Base-by-base conservation (phyloP, 23 red algal species). In the Gracilaria vermiculophylla region DNA sequence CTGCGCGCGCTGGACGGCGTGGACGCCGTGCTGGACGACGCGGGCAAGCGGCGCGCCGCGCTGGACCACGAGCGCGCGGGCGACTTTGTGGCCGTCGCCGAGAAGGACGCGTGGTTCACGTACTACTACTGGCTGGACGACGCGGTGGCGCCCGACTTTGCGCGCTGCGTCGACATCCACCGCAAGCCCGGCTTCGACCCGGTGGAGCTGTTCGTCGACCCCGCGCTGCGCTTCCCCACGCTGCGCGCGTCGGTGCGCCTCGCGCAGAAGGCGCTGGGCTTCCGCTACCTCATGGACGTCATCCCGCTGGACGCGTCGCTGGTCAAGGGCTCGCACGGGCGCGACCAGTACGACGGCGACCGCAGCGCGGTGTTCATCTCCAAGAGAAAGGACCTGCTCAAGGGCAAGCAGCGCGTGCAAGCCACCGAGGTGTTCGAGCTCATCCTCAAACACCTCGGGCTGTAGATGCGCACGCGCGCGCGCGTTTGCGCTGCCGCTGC, bases 91-190 rank as follows among this genome's bases (percentile, higher is more conserved):
- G 69, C 62, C 21, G 92, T 94, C 20, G 83, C 92, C 9, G 37
- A 77, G 42, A 67, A 51, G 39, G 47, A 85, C 33, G 62, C 83
- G 2, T 94, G 92, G 92, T 94, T 94, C 29, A 52, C 92, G 5
- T 94, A 94, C 49, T 94, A 94, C 53, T 89, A 89, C 92, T 94
- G 92, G 92, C 20, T 67, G 36, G 92, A 88, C 27, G 92, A 94
- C 40, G 51, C 58, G 0, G 69, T 88, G 1, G 92, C 92, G 17
- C 92, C 92, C 7, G 92, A 94, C 53, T 94, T 83, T 66, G 92
- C 92, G 0, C 80, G 85, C 31, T 86, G 80, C 47, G 92, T 94
- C 13, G 92, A 94, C 53, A 94, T 94, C 57, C 92, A 94, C 69
- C 44, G 84, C 31, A 94, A 94, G 47, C 92, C 92, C 35, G 92